A percentile compares a stretch with the other conserved stretches of the same genome.
These are phyloP conservation scores for Scolecobasidium constrictum DNA, from an alignment of 2,329 filamentous ascomycete genomes.

Conservation along the genomic window DNA sequence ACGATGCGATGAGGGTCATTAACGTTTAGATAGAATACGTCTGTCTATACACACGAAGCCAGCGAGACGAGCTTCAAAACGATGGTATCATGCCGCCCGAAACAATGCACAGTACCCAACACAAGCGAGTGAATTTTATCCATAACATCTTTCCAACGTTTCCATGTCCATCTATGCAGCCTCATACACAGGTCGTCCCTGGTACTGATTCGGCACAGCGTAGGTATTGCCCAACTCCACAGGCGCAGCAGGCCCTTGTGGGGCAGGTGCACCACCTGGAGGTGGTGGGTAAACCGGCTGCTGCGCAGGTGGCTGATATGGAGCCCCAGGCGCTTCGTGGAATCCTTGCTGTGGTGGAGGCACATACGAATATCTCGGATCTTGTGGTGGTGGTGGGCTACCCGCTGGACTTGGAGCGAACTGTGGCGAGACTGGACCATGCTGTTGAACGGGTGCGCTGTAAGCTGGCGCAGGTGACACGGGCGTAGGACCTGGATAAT, in stretches of 20 bases:
- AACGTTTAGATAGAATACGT: too few species aligned
- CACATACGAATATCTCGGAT: neutral
- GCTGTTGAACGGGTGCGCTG: neutral
- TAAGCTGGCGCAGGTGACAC: neutral
- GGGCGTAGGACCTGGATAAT: neutral
- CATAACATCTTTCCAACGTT: too few species aligned
- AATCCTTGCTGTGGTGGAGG: constrained; percentile 1
- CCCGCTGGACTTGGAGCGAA: neutral
- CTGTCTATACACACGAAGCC: too few species aligned
- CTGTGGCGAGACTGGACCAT: neutral
- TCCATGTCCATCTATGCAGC: neutral
- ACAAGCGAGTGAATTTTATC: too few species aligned
- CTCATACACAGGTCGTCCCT: constrained; percentile 8
- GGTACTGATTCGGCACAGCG: constrained; percentile 1
- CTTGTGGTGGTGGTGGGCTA: neutral
- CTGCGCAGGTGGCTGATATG: constrained; percentile 1
- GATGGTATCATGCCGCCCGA: too few species aligned
- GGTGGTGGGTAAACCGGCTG: neutral
- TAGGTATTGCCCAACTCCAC: constrained; percentile 9
- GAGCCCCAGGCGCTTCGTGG: neutral
- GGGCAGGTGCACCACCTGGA: neutral
- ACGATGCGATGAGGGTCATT: too few species aligned
- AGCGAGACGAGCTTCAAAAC: too few species aligned
- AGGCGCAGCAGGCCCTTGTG: neutral
- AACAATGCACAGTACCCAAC: too few species aligned